These are phyloP conservation scores for Pseudisothecium myosuroides DNA, from an alignment of 225 moss, liverwort and hornwort species.

Conservation along the genomic window DNA sequence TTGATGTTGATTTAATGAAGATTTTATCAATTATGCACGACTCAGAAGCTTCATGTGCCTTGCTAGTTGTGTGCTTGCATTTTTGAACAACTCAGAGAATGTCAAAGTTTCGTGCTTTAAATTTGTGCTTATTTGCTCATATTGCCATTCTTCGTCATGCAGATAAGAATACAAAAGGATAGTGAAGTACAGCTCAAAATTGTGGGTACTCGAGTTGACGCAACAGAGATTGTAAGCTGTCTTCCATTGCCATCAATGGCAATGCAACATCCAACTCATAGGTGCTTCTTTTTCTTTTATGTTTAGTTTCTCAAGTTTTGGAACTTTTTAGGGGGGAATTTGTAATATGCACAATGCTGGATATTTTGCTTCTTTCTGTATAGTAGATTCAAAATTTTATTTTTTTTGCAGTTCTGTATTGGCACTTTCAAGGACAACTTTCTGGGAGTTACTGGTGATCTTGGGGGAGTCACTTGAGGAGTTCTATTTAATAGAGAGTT, in stretches of 20 bases:
- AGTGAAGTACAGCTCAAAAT: slow-evolving; percentile 89
- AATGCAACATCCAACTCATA: background rate
- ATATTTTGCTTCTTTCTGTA: background rate
- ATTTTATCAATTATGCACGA: background rate
- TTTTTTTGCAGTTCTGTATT: slow-evolving; percentile 56
- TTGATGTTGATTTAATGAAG: background rate
- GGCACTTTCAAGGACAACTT: slow-evolving; percentile 89
- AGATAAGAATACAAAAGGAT: slow-evolving; percentile 92
- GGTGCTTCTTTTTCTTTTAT: background rate
- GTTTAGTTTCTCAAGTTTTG: background rate
- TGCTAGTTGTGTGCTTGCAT: background rate
- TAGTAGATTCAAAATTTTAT: background rate
- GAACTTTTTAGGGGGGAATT: background rate
- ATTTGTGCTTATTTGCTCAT: background rate
- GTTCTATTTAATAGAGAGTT: background rate
- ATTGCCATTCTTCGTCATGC: background rate
- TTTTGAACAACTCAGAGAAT: background rate
- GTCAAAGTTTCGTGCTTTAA: background rate
- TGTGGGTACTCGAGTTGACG: slow-evolving; percentile 83
- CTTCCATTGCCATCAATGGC: background rate
- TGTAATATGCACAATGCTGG: background rate
- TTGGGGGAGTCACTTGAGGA: slow-evolving; percentile 32
- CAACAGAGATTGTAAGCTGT: slow-evolving; percentile 72
- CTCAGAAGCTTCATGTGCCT: background rate
- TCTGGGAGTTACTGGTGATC: slow-evolving; percentile 74